Evolutionary conservation across 2,329 filamentous ascomycete species (phyloP).

Genomic region (Tolypocladium ophioglossoides): DNA sequence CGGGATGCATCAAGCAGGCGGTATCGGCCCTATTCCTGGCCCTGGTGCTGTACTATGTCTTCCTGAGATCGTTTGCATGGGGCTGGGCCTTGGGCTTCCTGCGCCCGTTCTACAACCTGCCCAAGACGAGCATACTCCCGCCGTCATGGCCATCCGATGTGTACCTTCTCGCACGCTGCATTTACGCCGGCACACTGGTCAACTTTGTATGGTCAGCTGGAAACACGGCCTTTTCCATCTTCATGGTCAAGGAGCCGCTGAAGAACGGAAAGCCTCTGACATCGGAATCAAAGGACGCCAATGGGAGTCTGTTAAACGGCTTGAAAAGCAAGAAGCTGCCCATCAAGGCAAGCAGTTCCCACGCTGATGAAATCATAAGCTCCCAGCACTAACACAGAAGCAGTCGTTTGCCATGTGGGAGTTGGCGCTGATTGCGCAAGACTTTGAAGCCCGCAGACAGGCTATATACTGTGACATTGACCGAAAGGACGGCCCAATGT

Average conservation of each 20-base stretch:
- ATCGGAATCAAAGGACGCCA: conserved; percentile 77
- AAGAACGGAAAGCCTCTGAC: conserved; percentile 82
- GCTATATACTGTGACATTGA: conserved; percentile 83
- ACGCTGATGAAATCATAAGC: neutral
- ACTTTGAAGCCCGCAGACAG: conserved; percentile 64
- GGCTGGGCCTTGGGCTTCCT: conserved; percentile 58
- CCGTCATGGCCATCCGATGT: conserved; percentile 45
- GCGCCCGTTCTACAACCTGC: conserved; percentile 64
- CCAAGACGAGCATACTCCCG: conserved; percentile 56
- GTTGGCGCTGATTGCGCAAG: conserved; percentile 65
- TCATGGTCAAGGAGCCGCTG: conserved; percentile 68
- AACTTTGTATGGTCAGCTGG: conserved; percentile 65
- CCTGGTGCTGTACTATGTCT: conserved; percentile 48
- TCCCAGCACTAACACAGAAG: conserved; percentile 8
- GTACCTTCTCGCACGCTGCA: conserved; percentile 43
- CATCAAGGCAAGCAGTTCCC: conserved; percentile 46
- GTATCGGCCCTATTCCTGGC: conserved; percentile 31
- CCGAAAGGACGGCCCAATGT: conserved; percentile 66
- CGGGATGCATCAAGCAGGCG: conserved; percentile 27
- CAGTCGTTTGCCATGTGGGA: conserved; percentile 88
- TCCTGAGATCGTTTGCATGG: conserved; percentile 58
- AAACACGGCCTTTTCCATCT: conserved; percentile 69
- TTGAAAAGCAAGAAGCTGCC: conserved; percentile 74
- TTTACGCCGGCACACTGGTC: conserved; percentile 55
- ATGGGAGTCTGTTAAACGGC: conserved; percentile 77